phyloP scores from a whole-genome alignment of 2,329 filamentous ascomycete species.

The Cladosporium sp. region DNA sequence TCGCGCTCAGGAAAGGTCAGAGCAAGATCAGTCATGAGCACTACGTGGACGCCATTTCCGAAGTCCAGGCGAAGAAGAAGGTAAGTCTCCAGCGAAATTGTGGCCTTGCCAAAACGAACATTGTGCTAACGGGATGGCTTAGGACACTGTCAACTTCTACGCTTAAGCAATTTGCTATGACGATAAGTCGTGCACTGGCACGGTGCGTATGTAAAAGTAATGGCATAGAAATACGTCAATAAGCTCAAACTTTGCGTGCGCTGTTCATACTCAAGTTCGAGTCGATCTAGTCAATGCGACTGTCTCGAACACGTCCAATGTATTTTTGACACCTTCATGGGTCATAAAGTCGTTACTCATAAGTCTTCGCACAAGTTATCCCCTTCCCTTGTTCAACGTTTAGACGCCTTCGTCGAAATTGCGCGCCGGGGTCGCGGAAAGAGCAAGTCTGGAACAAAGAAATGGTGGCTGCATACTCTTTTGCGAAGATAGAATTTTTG shows the following conservation, averaged over 20 bases:
- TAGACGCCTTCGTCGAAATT: neutral
- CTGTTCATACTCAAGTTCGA: neutral
- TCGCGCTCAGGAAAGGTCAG: conserved; percentile 88
- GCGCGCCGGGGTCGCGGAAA: too few relatives aligned
- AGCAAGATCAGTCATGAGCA: conserved; percentile 97
- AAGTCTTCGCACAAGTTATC: neutral
- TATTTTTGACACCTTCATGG: neutral
- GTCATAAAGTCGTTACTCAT: neutral
- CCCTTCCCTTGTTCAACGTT: neutral
- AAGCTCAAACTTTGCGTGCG: neutral
- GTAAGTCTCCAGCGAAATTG: conserved; percentile 31
- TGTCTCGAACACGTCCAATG: neutral
- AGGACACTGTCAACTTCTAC: conserved; percentile 36
- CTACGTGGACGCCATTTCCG: conserved; percentile 95
- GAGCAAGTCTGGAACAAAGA: too few relatives aligned
- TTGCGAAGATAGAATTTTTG: too few relatives aligned
- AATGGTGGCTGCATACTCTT: too few relatives aligned
- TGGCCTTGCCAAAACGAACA: neutral
- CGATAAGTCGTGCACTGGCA: neutral
- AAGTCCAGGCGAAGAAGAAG: conserved; percentile 96
- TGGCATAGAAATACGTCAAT: conserved; percentile 7
- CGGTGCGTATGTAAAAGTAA: conserved; percentile 10
- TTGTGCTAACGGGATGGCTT: conserved; percentile 11
- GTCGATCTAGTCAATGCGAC: neutral
- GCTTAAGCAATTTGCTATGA: conserved; percentile 22